Percentiles rank a stretch among this genome's conserved stretches.
Conservation (phyloP, 2,329 filamentous ascomycete genomes). For the Podosphaera xanthii region DNA sequence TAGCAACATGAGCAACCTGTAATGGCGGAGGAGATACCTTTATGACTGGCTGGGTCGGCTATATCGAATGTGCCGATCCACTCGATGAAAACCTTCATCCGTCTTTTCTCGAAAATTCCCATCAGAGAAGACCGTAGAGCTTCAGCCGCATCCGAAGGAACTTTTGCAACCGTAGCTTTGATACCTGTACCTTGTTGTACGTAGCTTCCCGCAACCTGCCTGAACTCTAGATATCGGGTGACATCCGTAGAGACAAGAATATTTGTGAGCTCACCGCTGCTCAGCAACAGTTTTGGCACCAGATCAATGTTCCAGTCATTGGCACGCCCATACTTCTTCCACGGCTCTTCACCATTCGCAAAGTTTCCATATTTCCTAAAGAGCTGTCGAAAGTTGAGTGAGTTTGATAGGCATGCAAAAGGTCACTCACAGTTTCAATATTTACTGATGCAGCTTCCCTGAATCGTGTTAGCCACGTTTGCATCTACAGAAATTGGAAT, state of each 20-base stretch:
- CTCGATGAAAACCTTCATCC: conserved; percentile 90
- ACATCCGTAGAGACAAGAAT: conserved; percentile 93
- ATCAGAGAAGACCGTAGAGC: conserved; percentile 82
- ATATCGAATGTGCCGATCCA: conserved; percentile 76
- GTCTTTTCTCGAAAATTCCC: conserved; percentile 92
- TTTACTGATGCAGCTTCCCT: conserved; percentile 93
- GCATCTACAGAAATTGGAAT: neutral
- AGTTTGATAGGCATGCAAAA: conserved; percentile 4
- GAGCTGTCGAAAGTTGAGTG: conserved; percentile 34
- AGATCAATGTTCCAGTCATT: conserved; percentile 99
- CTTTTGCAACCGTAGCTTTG: conserved; percentile 87
- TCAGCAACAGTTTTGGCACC: conserved; percentile 96
- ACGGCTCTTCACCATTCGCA: conserved; percentile 59
- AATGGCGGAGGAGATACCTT: conserved; percentile 34
- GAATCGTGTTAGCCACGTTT: conserved; percentile 13
- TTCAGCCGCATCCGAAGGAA: conserved; percentile 79
- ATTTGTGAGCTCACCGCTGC: conserved; percentile 93
- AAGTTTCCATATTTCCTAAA: conserved; percentile 94
- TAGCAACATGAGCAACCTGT: conserved; percentile 7
- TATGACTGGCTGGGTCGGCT: conserved; percentile 68
- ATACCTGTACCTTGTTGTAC: conserved; percentile 70
- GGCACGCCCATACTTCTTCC: conserved; percentile 88
- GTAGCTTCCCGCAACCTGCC: conserved; percentile 85
- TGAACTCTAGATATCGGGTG: conserved; percentile 74
- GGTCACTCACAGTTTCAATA: conserved; percentile 55